phyloP scores from a whole-genome alignment of 441 rosid genomes.

The Jatropha podagrica region DNA sequence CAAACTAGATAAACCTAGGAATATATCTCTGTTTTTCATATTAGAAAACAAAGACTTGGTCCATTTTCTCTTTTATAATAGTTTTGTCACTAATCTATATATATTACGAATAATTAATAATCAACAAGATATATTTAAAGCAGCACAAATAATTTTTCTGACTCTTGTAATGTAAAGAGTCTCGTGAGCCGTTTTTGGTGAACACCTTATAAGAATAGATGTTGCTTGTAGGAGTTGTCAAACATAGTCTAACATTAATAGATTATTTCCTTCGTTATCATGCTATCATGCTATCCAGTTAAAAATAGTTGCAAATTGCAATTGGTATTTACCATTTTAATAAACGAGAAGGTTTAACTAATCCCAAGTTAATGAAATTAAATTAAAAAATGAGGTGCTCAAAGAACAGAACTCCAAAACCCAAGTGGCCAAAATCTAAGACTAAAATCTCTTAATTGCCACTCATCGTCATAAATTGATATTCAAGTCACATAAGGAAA shows the following conservation, averaged over 20 bases:
- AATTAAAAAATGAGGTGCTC: neutral
- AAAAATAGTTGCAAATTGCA: neutral
- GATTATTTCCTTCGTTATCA: neutral
- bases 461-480: neutral
- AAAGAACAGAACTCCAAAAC: neutral
- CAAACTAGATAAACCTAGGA: neutral
- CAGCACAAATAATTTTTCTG: too few relatives aligned
- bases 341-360: constrained; percentile 4
- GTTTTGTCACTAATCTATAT: neutral
- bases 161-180: too few relatives aligned
- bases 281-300: neutral
- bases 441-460: neutral
- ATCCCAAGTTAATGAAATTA: neutral
- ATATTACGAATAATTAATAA: neutral
- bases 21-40: neutral
- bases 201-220: neutral
- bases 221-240: constrained; percentile 2
- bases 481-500: neutral
- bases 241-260: neutral
- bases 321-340: neutral
- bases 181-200: neutral
- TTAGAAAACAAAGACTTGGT: constrained; percentile 5
- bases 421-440: neutral
- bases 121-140: neutral
- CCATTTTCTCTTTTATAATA: neutral